Conservation (phyloP, 768 basidiomycete genomes). For the Tylopilus intermedius region DNA sequence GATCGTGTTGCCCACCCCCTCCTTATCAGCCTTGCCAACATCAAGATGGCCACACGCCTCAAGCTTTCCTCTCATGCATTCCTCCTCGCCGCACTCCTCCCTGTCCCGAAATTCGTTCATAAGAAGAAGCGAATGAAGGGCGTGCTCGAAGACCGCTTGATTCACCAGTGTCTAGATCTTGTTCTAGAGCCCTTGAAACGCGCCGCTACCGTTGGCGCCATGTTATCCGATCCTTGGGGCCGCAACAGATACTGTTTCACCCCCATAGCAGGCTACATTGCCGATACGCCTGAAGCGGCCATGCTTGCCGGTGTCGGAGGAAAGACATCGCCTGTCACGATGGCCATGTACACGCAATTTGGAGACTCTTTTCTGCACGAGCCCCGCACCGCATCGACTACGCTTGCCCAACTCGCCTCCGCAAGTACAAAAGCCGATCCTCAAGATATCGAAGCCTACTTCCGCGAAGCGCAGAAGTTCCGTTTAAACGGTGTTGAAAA, state of each 20-base stretch:
- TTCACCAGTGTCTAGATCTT: neutral
- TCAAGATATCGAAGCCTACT: neutral
- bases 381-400: neutral
- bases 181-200: neutral
- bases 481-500: neutral
- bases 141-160: neutral
- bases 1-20: too few relatives aligned
- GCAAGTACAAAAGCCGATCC: neutral
- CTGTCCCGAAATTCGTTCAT: too few relatives aligned
- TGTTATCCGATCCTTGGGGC: neutral
- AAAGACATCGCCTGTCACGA: too few relatives aligned
- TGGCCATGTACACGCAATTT: neutral
- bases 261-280: neutral
- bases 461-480: neutral
- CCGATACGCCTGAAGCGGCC: neutral
- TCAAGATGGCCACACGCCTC: too few relatives aligned
- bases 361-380: neutral
- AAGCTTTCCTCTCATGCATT: too few relatives aligned
- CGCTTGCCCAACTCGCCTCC: neutral
- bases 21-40: too few relatives aligned
- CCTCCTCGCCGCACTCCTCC: too few relatives aligned
- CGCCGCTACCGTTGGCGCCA: neutral
- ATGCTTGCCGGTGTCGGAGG: too few relatives aligned
- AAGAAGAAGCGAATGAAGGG: neutral
- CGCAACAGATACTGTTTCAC: neutral